Evolutionary conservation across 306 rosid species (phyloP).

Genomic region (Geum urbanum): DNA sequence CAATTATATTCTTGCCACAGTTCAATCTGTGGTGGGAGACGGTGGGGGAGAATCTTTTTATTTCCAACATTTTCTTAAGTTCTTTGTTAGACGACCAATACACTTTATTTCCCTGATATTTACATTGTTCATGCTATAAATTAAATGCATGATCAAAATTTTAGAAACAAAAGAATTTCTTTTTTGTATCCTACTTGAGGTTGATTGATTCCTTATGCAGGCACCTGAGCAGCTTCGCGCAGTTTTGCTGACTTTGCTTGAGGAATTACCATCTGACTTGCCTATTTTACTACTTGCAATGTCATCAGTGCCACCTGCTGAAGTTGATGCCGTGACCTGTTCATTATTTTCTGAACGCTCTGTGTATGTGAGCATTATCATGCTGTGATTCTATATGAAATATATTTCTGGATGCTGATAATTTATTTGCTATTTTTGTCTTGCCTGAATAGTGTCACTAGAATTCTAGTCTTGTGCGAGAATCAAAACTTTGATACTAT

Average conservation of each 20-base stretch:
- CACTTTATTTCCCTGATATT: background rate
- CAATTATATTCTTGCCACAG: constrained; percentile 88
- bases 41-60: constrained; percentile 49
- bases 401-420: background rate
- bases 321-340: constrained; percentile 65
- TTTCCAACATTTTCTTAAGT: background rate
- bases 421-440: background rate
- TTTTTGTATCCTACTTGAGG: constrained; percentile 23
- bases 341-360: constrained; percentile 57
- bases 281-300: constrained; percentile 83
- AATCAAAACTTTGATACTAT: background rate
- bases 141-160: constrained; percentile 8
- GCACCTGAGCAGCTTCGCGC: constrained; percentile 95
- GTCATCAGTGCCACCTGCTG: constrained; percentile 54
- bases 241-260: constrained; percentile 79
- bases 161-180: background rate
- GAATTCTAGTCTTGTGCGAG: background rate
- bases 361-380: constrained; percentile 44
- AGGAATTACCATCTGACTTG: constrained; percentile 81
- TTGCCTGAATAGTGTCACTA: background rate
- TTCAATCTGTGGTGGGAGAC: constrained; percentile 97
- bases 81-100: background rate
- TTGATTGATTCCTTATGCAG: constrained; percentile 46
- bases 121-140: background rate
- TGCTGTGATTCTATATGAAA: background rate